Evolutionary conservation across 179 eudicot genomes (phyloP).

Genomic region (Actinidia chinensis): DNA sequence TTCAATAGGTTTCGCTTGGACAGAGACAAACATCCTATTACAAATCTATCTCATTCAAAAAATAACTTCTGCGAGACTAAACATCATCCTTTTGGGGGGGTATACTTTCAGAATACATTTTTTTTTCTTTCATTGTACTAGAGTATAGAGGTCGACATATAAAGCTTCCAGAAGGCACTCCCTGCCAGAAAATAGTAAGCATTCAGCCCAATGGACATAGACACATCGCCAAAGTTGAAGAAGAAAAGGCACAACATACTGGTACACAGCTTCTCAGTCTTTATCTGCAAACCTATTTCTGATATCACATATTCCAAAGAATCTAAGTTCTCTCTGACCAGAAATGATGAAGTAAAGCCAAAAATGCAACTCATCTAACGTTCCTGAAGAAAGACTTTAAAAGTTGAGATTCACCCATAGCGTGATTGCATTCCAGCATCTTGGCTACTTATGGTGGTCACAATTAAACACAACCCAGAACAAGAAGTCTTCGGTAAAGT

Average conservation of each 20-base stretch:
- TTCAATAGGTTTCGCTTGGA: not conserved
- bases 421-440: not conserved
- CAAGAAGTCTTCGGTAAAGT: not conserved
- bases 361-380: conserved; percentile 6
- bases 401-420: not conserved
- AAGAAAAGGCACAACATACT: not conserved
- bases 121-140: not conserved
- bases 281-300: not conserved
- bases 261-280: not conserved
- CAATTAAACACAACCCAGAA: not conserved
- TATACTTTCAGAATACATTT: not conserved
- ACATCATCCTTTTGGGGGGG: not conserved
- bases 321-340: not conserved
- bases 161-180: not conserved
- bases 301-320: not conserved
- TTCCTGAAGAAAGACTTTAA: not conserved
- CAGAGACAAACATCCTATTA: not conserved
- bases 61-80: not conserved
- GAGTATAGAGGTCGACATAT: not conserved
- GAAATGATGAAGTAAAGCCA: not conserved
- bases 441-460: not conserved
- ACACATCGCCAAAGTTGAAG: not conserved
- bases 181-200: not conserved
- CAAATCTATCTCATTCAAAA: not conserved
- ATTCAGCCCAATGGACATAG: not conserved